Base-by-base conservation (phyloP, 164 flowering plant genomes). In the Magnolia kwangsiensis region DNA sequence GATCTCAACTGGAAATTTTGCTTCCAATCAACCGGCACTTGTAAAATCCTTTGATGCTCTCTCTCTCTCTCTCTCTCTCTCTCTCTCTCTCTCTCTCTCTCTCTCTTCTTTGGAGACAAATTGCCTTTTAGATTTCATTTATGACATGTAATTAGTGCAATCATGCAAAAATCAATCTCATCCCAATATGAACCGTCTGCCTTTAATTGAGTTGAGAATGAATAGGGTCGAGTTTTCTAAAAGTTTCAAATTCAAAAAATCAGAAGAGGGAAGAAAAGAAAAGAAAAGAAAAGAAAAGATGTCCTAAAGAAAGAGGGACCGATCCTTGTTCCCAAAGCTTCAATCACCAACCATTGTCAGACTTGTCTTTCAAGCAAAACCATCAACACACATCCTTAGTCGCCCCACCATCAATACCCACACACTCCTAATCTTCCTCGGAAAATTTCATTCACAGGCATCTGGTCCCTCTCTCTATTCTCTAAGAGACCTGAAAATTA, bases 361-460 rank as follows among this genome's bases (percentile, higher is more conserved):
- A 79, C 90, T 90, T 89, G 67, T 82, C 87, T 85, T 88, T 79
- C 71, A 88, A 91, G 93, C 90, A 84, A 91, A 78, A 74, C 82
- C 75, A 78, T 72, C 74, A 77, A 50, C 63, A 50, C 24, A 50
- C 74, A 13, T 78, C 37, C 65, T 72, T 76, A 80, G 72, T 50
- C 72, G 65, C 69, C 72, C 76, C 81, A 70, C 78, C 79, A 24
- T 80, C 72, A 75, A 29, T 63, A 61, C 73, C 58, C 37, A 4
- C 27, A 23, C 49, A 37, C 14, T 19, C 16, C 4, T 51, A 23
- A 6, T 64, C 74, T 51, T 27, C 74, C 21, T 23, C 65, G 4
- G 50, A 67, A 29, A 67, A 6, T 67, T 29, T 14, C 18, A 29
- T 27, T 14, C 31, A 29, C 18, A 31, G 51, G 8, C 50, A 65